Conservation (phyloP, 2,329 filamentous ascomycete species). For the Trichophyton benhamiae region DNA sequence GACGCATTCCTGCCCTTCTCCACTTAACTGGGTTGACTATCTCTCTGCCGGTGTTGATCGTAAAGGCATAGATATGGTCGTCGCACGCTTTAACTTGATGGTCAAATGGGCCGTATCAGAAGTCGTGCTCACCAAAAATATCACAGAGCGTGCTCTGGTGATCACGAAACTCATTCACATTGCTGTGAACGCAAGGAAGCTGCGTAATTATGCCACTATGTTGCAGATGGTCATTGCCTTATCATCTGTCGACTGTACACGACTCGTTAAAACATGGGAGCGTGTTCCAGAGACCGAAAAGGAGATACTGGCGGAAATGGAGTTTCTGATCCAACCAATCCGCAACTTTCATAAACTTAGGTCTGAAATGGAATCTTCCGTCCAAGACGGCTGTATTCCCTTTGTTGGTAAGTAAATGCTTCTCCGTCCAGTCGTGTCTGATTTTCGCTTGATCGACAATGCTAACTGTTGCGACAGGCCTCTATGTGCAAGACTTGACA, state of each 20-base stretch:
- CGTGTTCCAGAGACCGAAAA: conserved; percentile 44
- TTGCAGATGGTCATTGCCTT: conserved; percentile 53
- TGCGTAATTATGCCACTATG: conserved; percentile 55
- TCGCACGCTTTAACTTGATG: conserved; percentile 54
- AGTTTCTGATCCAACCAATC: conserved; percentile 48
- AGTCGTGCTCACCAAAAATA: conserved; percentile 45
- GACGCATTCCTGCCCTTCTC: conserved; percentile 42
- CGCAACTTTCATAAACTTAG: conserved; percentile 53
- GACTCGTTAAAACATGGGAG: conserved; percentile 48
- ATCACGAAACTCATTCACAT: conserved; percentile 54
- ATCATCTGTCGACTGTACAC: conserved; percentile 46
- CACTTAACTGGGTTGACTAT: conserved; percentile 51
- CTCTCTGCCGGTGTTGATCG: conserved; percentile 40
- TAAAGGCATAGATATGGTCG: conserved; percentile 51
- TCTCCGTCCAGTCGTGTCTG: not conserved
- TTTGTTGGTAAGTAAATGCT: conserved; percentile 43
- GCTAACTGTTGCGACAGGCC: conserved; percentile 26
- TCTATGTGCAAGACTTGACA: conserved; percentile 55
- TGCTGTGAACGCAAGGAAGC: conserved; percentile 44
- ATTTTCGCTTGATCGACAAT: not conserved
- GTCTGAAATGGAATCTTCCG: conserved; percentile 50
- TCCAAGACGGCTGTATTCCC: conserved; percentile 52
- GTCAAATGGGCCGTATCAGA: conserved; percentile 56
- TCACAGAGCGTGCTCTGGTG: conserved; percentile 47
- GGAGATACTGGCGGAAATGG: conserved; percentile 45